Conservation (phyloP, 257 asterid species). For the Misopates orontium region DNA sequence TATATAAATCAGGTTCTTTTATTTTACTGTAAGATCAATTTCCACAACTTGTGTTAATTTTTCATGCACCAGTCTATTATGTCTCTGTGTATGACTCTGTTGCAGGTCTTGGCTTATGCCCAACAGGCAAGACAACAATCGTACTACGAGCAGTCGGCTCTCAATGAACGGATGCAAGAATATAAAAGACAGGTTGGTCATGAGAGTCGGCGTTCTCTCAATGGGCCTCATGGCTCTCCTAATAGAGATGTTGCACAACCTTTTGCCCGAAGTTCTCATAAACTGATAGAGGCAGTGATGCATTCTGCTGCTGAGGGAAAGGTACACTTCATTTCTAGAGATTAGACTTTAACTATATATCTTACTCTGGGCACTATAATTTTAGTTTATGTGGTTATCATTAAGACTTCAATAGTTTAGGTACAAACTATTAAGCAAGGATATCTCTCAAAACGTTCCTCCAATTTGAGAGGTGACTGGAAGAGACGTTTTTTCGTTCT, state of each 20-base stretch:
- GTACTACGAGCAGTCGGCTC: constrained; percentile 73
- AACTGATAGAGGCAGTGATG: constrained; percentile 84
- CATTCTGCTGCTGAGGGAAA: constrained; percentile 79
- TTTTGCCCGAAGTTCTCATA: constrained; percentile 62
- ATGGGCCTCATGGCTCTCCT: constrained; percentile 43
- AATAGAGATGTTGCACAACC: constrained; percentile 49
- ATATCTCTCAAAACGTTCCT: constrained; percentile 74
- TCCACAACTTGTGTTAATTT: neutral
- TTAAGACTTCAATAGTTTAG: constrained; percentile 74
- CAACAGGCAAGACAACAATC: constrained; percentile 74
- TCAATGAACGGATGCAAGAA: constrained; percentile 78
- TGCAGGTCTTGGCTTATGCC: constrained; percentile 78
- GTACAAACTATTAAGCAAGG: constrained; percentile 87
- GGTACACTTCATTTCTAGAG: constrained; percentile 43
- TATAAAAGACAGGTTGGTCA: constrained; percentile 61
- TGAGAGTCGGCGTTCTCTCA: constrained; percentile 53
- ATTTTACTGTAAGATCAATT: neutral
- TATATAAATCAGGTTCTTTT: constrained; percentile 74
- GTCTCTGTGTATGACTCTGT: constrained; percentile 15
- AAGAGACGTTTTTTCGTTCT: constrained; percentile 89
- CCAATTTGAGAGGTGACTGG: constrained; percentile 89
- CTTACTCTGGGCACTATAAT: constrained; percentile 16
- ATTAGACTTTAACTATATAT: constrained; percentile 15
- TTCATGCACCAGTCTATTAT: too few relatives aligned
- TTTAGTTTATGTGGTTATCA: constrained; percentile 28